Conservation (phyloP, 2,329 filamentous ascomycete species). For the Colletotrichum karsti region DNA sequence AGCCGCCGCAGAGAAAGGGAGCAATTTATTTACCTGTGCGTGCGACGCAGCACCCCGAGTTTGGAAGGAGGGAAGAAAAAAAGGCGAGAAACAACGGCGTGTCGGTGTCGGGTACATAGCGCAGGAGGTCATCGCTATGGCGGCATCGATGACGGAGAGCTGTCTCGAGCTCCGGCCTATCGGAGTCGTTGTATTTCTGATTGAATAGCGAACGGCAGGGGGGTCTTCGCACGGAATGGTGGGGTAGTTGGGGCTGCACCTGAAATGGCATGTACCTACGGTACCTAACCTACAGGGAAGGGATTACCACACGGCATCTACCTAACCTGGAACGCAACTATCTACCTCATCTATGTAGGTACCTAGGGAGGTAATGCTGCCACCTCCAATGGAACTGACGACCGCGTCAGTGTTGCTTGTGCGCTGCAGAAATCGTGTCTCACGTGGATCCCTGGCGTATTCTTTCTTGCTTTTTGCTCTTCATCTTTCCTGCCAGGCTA, state of each 20-base stretch:
- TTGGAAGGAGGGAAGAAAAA: neutral
- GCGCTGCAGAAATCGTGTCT: neutral
- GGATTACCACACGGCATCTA: no score
- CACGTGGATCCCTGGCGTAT: neutral
- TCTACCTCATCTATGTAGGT: no score
- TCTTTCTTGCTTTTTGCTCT: neutral
- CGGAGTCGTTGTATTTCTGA: constrained; percentile 22
- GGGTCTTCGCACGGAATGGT: neutral
- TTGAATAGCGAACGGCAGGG: neutral
- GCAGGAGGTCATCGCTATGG: constrained; percentile 11
- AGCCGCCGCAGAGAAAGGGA: neutral
- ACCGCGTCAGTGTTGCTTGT: neutral
- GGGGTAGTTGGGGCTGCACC: no score
- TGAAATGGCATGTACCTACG: no score
- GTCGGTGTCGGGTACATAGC: neutral
- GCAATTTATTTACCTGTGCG: neutral
- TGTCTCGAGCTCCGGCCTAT: constrained; percentile 26
- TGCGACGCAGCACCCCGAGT: neutral
- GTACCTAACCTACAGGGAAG: no score
- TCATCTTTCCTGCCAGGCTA: neutral
- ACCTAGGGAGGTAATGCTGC: no score
- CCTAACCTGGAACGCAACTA: no score
- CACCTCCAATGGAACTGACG: no score
- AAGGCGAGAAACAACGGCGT: neutral
- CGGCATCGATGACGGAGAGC: constrained; percentile 26